Evolutionary conservation across 2,329 filamentous ascomycete genomes (phyloP), one percentile per base, ranked within the genome.

Genomic region (Sporothrix curviconia): DNA sequence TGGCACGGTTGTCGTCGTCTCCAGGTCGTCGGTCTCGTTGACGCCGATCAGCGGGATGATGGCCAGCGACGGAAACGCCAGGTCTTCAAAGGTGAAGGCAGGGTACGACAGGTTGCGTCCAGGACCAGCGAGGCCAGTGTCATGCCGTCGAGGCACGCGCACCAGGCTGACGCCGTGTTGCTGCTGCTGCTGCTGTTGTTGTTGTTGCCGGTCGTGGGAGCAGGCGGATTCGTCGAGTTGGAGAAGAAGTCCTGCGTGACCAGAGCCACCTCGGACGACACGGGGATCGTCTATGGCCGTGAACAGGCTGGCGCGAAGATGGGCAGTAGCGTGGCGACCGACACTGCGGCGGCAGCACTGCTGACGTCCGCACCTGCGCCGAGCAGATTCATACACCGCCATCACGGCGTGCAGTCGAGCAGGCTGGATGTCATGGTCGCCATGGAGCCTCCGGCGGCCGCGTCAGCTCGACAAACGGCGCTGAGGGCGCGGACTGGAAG

Each of bases 71-170:
- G 67, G 69, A 24, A 71, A 62, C 34, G 64, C 66, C 37, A 71
- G 61, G 46, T 68, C 64, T 12, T 69, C 66, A 58, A 67, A 73
- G 0, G 73, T 75, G 44, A 71, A 74, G 0, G 54, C 49, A 0
- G 73, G 71, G 22, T 70, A 74, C 0, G 68, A 65, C 0, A 71
- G 60, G 42, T 72, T 70, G 3, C 67, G 0, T 65, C 62, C 1
- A 75, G 66, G 3, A 74, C 68, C 3, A 75, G 60, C 0, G 71
- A 70, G 1, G 71, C 66, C 6, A 68, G 60, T 3, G 67, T 59
- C 0, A 67, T 69, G 17, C 71, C 71, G 54, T 61, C 65, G 11
- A 28, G 60, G 61, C 63, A 66, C 4, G 63, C 57, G n/a, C n/a
- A n/a, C n/a, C n/a, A n/a, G n/a, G n/a, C n/a, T n/a, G n/a, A n/a